Evolutionary conservation across 257 asterid genomes (phyloP).

Genomic region (Penstemon barbatus): DNA sequence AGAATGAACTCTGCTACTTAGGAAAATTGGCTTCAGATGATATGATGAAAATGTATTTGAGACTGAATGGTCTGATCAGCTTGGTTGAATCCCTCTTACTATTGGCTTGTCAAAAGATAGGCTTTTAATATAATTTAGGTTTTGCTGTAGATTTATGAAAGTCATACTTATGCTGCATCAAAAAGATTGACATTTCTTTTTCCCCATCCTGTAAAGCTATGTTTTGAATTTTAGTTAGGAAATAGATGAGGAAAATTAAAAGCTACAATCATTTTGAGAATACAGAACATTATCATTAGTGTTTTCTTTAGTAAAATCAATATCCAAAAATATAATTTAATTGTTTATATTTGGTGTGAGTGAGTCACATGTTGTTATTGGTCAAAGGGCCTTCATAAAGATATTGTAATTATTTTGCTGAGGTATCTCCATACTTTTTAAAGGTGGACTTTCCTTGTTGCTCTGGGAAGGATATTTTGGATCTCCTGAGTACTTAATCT

Average conservation of each 20-base stretch:
- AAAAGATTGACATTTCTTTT: neutral
- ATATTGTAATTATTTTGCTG: neutral
- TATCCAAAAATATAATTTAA: too few species aligned
- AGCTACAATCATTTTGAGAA: too few species aligned
- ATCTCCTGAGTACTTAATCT: slow-evolving; percentile 30
- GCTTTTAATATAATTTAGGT: neutral
- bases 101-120: neutral
- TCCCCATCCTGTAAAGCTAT: neutral
- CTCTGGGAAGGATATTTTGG: slow-evolving; percentile 10
- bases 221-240: too few species aligned
- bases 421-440: slow-evolving; percentile 8
- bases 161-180: neutral
- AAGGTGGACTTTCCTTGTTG: neutral
- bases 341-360: neutral
- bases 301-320: too few species aligned
- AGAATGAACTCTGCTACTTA: neutral
- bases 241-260: too few species aligned
- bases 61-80: neutral
- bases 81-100: neutral
- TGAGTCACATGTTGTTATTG: neutral
- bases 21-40: neutral
- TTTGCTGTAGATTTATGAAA: neutral
- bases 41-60: too few species aligned
- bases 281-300: too few species aligned
- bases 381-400: neutral